These are phyloP conservation scores for Podaxis rugospora DNA, from an alignment of 768 basidiomycete genomes.

Conservation along the genomic window DNA sequence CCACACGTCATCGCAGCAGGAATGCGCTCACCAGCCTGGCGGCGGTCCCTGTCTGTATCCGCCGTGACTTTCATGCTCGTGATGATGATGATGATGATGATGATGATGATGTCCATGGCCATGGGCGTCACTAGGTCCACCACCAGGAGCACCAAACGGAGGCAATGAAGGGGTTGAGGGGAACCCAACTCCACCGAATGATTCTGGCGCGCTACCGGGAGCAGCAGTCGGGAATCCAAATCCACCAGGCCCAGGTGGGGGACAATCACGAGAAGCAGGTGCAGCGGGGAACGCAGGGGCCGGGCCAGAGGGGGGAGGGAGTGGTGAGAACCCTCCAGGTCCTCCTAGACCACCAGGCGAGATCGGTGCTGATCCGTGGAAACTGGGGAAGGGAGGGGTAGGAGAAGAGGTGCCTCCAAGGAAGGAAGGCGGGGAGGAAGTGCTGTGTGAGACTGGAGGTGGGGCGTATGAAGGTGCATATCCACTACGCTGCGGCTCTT, in stretches of 20 bases:
- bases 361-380: neutral
- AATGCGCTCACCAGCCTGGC: neutral
- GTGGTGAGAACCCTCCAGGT: neutral
- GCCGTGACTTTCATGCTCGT: conserved; percentile 12
- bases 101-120: conserved; percentile 3
- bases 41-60: conserved; percentile 3
- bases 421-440: conserved; percentile 17
- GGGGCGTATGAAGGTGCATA: conserved; percentile 31
- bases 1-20: neutral
- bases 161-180: conserved; percentile 29
- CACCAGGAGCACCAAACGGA: conserved; percentile 33
- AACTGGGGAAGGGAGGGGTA: conserved; percentile 9
- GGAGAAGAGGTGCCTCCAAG: conserved; percentile 10
- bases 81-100: conserved; percentile 1
- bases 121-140: conserved; percentile 21
- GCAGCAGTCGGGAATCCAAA: conserved; percentile 1
- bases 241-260: conserved; percentile 26
- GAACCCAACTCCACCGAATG: conserved; percentile 24
- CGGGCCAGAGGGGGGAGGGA: neutral
- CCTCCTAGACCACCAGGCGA: neutral
- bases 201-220: conserved; percentile 15
- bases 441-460: conserved; percentile 18
- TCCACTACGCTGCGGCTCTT: conserved; percentile 19
- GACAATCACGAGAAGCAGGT: conserved; percentile 3
- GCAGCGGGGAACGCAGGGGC: conserved; percentile 16